These are phyloP conservation scores for Aureobasidium melanogenum DNA, from an alignment of 2,329 filamentous ascomycete species.

Conservation along the genomic window DNA sequence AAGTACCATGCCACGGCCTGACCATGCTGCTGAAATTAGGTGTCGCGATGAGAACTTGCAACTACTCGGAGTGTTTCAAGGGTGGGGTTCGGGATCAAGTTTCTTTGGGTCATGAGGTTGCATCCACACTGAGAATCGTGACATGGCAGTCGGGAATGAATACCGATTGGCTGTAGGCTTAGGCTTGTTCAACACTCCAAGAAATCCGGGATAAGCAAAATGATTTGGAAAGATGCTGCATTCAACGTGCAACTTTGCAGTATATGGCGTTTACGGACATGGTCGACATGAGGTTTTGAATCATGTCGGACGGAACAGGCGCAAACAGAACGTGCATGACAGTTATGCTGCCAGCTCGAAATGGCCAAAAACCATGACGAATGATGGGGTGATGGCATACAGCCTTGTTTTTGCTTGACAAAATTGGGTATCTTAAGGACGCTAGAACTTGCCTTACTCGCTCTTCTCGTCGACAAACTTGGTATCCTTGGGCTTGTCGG, in stretches of 20 bases:
- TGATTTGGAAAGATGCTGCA: constrained; percentile 6
- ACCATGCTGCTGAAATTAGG: constrained; percentile 2
- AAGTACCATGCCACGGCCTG: constrained; percentile 1
- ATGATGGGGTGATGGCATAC: neutral
- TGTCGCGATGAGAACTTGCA: constrained; percentile 5
- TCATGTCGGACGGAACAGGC: constrained; percentile 3
- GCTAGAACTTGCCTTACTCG: constrained; percentile 11
- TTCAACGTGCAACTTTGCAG: neutral
- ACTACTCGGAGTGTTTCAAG: constrained; percentile 7
- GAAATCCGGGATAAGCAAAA: neutral
- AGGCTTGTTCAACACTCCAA: constrained; percentile 11
- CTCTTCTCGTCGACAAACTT: constrained; percentile 13
- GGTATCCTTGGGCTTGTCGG: neutral
- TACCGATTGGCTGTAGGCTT: constrained; percentile 4
- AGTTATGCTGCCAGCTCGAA: constrained; percentile 10
- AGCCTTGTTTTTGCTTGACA: neutral
- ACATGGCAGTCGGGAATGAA: neutral
- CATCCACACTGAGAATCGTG: neutral
- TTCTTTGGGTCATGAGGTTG: constrained; percentile 10
- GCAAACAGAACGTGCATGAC: constrained; percentile 7
- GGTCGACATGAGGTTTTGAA: neutral
- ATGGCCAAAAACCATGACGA: constrained; percentile 1
- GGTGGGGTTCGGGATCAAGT: constrained; percentile 4
- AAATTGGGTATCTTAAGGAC: neutral
- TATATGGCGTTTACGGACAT: constrained; percentile 6